Conservation (phyloP, 2,329 filamentous ascomycete genomes). For the Coniochaeta sp. region DNA sequence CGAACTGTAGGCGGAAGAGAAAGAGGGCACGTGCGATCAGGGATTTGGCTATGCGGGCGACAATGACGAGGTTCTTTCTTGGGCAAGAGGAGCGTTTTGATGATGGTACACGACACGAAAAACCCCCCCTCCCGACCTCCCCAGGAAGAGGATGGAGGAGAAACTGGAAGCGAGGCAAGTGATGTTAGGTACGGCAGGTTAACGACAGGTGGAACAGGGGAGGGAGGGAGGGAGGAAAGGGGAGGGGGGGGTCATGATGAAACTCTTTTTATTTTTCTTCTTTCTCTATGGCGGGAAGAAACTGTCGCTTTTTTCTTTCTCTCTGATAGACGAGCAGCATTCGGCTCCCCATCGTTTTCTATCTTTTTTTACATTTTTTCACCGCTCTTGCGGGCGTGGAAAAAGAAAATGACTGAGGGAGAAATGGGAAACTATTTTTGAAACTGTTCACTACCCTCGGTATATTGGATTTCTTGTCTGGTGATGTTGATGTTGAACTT, state of each 20-base stretch:
- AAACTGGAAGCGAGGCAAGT: not conserved
- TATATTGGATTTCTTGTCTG: not conserved
- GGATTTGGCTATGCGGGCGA: no score
- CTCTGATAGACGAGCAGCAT: not conserved
- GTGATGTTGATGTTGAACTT: not conserved
- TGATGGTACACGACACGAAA: no score
- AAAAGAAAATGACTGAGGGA: not conserved
- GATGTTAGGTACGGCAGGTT: no score
- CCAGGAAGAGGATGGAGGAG: no score
- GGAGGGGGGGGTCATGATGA: not conserved
- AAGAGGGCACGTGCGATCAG: no score
- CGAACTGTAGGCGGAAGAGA: no score
- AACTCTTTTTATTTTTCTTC: not conserved
- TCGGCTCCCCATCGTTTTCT: not conserved
- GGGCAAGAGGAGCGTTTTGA: no score
- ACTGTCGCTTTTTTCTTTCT: not conserved
- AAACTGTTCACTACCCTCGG: not conserved
- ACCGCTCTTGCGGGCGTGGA: not conserved
- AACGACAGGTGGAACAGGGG: not conserved
- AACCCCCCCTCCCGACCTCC: no score
- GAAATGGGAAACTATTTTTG: not conserved
- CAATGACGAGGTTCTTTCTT: no score
- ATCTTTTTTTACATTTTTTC: not conserved
- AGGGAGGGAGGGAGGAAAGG: not conserved
- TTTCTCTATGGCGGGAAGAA: no score